phyloP scores from a whole-genome alignment of 2,329 filamentous ascomycete genomes.

The Alternaria dauci region DNA sequence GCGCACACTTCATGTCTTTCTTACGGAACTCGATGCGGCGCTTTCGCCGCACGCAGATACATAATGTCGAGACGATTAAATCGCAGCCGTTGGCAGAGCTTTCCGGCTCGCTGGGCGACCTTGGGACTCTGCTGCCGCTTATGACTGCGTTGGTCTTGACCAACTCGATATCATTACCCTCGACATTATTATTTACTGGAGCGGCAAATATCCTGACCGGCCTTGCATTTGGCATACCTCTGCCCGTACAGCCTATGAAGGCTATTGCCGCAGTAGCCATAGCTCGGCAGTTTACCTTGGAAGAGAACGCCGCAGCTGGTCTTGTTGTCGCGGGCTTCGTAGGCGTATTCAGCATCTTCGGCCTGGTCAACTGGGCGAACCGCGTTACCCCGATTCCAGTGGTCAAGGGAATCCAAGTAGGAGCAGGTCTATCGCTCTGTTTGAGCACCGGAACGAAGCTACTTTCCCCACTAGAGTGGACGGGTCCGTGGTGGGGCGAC shows the following conservation, averaged over 20 bases:
- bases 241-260: constrained; percentile 90
- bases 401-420: constrained; percentile 93
- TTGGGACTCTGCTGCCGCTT: constrained; percentile 88
- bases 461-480: constrained; percentile 74
- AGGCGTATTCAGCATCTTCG: constrained; percentile 78
- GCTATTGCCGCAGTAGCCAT: constrained; percentile 94
- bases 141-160: constrained; percentile 85
- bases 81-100: constrained; percentile 74
- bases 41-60: constrained; percentile 39
- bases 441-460: constrained; percentile 76
- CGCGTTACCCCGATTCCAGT: constrained; percentile 82
- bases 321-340: constrained; percentile 79
- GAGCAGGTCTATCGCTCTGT: constrained; percentile 84
- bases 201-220: constrained; percentile 87
- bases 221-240: constrained; percentile 81
- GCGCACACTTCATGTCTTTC: constrained; percentile 25
- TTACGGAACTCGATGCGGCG: constrained; percentile 35
- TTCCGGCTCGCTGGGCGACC: constrained; percentile 86
- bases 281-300: constrained; percentile 68
- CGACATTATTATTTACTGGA: constrained; percentile 88
- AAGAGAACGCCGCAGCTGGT: constrained; percentile 82
- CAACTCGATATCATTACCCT: constrained; percentile 79
- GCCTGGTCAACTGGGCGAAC: constrained; percentile 77
- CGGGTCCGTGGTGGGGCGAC: constrained; percentile 71
- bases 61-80: constrained; percentile 67